Conservation (phyloP, 129 eudicot species). For the Flaveria brownii region DNA sequence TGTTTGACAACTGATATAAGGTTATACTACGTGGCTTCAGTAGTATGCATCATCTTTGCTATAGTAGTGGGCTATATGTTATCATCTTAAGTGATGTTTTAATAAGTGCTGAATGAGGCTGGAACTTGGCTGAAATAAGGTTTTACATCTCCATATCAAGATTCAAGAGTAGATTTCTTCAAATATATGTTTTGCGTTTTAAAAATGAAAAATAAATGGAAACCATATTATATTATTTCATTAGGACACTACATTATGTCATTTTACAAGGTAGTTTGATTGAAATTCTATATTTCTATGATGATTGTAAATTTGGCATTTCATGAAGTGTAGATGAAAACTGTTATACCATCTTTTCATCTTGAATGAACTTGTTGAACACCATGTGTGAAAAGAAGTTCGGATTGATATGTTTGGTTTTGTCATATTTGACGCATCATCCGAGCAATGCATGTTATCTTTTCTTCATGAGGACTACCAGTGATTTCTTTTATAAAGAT, state of each 20-base stretch:
- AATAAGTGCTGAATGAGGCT: conserved; percentile 10
- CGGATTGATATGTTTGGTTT: no score
- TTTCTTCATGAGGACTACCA: no score
- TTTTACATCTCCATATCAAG: background rate
- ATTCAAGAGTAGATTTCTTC: conserved; percentile 5
- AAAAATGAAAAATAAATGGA: background rate
- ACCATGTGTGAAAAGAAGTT: no score
- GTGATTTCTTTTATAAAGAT: no score
- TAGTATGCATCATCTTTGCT: conserved; percentile 21
- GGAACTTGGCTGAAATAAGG: conserved; percentile 18
- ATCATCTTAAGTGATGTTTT: conserved; percentile 7
- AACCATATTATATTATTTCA: background rate
- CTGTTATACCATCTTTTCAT: no score
- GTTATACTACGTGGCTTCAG: conserved; percentile 22
- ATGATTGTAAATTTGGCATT: background rate
- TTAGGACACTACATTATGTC: background rate
- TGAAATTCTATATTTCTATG: background rate
- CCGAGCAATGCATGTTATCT: no score
- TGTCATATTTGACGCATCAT: no score
- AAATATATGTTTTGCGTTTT: background rate
- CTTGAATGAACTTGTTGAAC: no score
- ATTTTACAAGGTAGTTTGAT: no score
- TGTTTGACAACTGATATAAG: background rate
- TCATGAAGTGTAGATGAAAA: background rate
- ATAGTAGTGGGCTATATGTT: background rate